Evolutionary conservation across 2,329 filamentous ascomycete species (phyloP), one percentile per base, ranked within the genome.

Genomic region (Phoma sp.): DNA sequence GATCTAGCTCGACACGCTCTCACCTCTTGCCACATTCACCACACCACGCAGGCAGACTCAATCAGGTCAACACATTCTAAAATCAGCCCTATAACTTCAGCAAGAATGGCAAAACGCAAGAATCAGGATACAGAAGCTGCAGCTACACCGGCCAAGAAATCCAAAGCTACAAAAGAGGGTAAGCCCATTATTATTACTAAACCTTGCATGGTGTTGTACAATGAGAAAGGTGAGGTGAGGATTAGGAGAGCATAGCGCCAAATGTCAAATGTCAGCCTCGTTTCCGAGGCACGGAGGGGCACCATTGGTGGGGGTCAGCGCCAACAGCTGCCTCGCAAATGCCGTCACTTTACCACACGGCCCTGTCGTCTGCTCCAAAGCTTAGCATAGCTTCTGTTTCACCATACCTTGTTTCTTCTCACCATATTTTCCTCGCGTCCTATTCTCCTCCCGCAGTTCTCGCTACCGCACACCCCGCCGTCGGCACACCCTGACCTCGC

Each of bases 271-370:
- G 30, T 42, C 42, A 42, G 45, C 52, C 52, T 50, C 46, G 25
- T 9, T 32, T 15, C 26, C 30, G 38, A 43, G 47, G 34, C 32
- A 40, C 25, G 33, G 25, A 42, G 43, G 53, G 53, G 53, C 47
- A 46, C 40, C 2, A 50, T 42, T 60, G 50, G 57, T 59, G 57
- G 52, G n/a, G 62, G 55, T 62, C 55, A 57, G 54, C 51, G 59
- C 34, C 50, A 55, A 46, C 42, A 38, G 58, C 52, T 62, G 56
- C 50, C 59, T 63, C 57, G 50, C 53, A 42, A 56, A 58, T 62
- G 58, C 62, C 51, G 57, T 59, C 62, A 62, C 60, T 56, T 33
- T 53, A 47, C 50, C 47, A n/a, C 56, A 58, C 52, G 45, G 50
- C 36, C 47, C 26, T 36, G 33, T 40, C 23, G 4, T 43, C 37